Evolutionary conservation across 768 basidiomycete species (phyloP), one percentile per base, ranked within the genome.

Genomic region (Leccinum variicolor): DNA sequence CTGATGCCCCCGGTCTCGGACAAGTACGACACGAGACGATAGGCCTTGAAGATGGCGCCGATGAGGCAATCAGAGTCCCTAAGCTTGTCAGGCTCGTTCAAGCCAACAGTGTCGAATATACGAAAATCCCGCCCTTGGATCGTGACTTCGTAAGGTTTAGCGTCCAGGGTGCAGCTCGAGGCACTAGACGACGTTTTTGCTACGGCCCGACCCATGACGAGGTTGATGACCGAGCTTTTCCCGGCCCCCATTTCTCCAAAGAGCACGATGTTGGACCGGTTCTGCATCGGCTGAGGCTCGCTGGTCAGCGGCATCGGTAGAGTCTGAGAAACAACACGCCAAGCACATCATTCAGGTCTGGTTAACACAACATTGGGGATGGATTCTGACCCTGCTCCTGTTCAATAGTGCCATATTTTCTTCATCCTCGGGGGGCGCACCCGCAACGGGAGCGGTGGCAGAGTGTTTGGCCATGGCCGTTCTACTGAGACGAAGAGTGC

Each of bases 221-320:
- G 73, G 61, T 79, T 80, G 56, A 79, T 61, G 14, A 80, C 59
- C 1, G 76, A 77, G 55, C 77, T 79, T 58, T 80, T 80, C 1
- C 75, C 74, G 8, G 62, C 62, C 4, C 71, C 70, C 47, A 63
- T 59, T 59, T 73, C 71, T 21, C 70, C 71, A 13, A 71, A 71
- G 50, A 71, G 59, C 8, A 71, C 66, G 0, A 71, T 50, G 31
- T 69, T 73, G 43, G 49, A 57, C 56, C 62, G 57, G 33, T 23
- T 60, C 52, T 54, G 60, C 11, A 62, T 53, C 19, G 34, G 48
- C 14, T 21, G 51, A 25, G 63, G 58, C 51, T 62, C 59, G 51
- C 54, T 50, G 3, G 58, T 60, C 53, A 53, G 47, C 33, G 51
- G 50, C 0, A 58, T 43, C 29, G 59, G 13, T 19, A 55, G n/a